phyloP scores from a whole-genome alignment of 257 asterid genomes.

The Lavandula angustifolia region DNA sequence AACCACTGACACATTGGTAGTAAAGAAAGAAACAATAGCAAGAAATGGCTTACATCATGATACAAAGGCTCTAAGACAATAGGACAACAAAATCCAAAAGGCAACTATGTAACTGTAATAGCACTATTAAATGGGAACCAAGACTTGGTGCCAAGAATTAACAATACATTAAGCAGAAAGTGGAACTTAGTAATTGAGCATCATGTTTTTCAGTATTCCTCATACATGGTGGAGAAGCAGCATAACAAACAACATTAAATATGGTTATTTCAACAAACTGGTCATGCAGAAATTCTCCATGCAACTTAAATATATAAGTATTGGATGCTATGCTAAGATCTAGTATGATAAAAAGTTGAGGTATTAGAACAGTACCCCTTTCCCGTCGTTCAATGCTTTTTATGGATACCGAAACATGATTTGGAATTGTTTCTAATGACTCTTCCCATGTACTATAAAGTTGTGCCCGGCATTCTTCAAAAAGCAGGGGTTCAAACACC shows the following conservation, averaged over 20 bases:
- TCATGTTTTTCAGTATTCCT: constrained; percentile 25
- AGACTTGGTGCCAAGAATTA: constrained; percentile 11
- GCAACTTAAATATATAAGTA: constrained; percentile 16
- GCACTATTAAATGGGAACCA: neutral
- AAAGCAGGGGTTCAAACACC: constrained; percentile 96
- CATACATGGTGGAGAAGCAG: constrained; percentile 3
- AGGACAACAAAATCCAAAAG: neutral
- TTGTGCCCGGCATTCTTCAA: constrained; percentile 97
- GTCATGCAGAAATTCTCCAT: constrained; percentile 21
- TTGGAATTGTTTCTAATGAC: constrained; percentile 57
- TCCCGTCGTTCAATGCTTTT: constrained; percentile 84
- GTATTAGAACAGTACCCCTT: constrained; percentile 64
- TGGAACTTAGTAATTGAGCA: constrained; percentile 14
- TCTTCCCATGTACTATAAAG: constrained; percentile 95
- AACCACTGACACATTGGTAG: neutral
- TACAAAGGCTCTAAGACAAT: neutral
- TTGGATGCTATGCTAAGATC: constrained; percentile 10
- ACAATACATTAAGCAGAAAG: neutral
- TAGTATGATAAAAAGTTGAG: constrained; percentile 15
- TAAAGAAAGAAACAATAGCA: neutral
- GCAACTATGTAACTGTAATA: neutral
- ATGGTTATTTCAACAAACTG: constrained; percentile 22
- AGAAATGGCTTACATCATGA: constrained; percentile 13
- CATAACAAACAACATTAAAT: constrained; percentile 28
- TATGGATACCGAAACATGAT: constrained; percentile 74